Evolutionary conservation across 352 stramenopile species (phyloP), one percentile per base, ranked within the genome.

Genomic region (Pythium plurisporium): DNA sequence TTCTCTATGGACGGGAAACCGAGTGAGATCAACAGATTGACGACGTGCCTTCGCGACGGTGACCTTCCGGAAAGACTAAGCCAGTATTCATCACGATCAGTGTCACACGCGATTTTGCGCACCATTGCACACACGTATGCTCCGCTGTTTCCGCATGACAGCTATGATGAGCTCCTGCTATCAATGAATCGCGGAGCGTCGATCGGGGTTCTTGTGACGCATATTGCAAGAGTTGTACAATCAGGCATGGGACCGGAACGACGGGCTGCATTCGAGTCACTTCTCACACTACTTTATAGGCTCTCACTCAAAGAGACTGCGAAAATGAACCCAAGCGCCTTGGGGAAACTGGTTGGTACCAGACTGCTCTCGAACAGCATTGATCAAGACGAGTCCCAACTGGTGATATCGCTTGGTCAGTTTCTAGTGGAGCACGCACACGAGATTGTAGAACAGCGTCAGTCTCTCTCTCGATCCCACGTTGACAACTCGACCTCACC

Each of bases 251-350:
- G 36, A 7, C 40, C 69, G 20, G 62, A 72, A 48, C 58, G 23
- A 8, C 25, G 34, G 36, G 48, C 48, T 4, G 23, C 19, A 9
- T 36, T 76, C 23, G 65, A 76, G 27, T 62, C 65, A 5, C 42
- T 74, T 14, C 42, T 76, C 2, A 37, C 69, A n/a, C 37, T 76
- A 0, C 49, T 76, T 5, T 62, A 69, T 56, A 65, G 64, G 30
- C 55, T 76, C 14, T 62, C 65, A 11, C 59, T 72, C 2, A 72
- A 67, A 15, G 41, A 1, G 25, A 67, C 57, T 4, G 6, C 54
- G 3, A 34, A 9, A 2, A 54, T 59, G 44, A 67, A 57, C 36
- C 22, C 55, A 4, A 2, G 23, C 6, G 14, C 58, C 15, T 34
- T 67, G 10, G 57, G 59, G 0, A 37, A 72, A 8, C 14, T 55